Percentiles rank a stretch among this genome's conserved stretches.
Evolutionary conservation across 2,329 filamentous ascomycete species (phyloP).

Genomic region (Phoma sp.): DNA sequence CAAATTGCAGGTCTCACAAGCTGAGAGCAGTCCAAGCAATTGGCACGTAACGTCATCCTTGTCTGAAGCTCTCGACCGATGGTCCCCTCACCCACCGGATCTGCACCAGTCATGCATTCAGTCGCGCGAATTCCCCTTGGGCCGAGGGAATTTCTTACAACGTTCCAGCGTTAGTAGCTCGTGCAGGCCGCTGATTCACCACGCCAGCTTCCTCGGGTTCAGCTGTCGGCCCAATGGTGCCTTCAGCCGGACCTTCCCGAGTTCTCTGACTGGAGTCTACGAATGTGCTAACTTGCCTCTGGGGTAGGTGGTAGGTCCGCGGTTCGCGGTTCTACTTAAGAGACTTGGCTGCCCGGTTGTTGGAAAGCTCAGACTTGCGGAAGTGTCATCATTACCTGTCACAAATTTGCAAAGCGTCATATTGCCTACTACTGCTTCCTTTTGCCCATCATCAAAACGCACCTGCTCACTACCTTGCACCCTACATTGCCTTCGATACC

Average conservation of each 20-base stretch:
- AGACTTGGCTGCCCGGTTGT: slow-evolving; percentile 34
- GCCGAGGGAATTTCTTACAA: slow-evolving; percentile 35
- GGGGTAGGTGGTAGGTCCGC: slow-evolving; percentile 21
- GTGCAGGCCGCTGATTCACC: slow-evolving; percentile 22
- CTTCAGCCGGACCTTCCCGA: slow-evolving; percentile 43
- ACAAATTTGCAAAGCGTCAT: slow-evolving; percentile 3
- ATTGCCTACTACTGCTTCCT: neutral
- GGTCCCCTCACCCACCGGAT: slow-evolving; percentile 28
- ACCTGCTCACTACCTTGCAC: neutral
- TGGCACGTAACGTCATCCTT: slow-evolving; percentile 45
- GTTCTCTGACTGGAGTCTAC: slow-evolving; percentile 23
- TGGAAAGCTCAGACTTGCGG: slow-evolving; percentile 1
- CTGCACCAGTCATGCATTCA: slow-evolving; percentile 15
- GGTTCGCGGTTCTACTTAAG: slow-evolving; percentile 33
- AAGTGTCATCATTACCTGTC: slow-evolving; percentile 35
- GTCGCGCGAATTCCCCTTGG: slow-evolving; percentile 37
- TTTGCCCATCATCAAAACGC: neutral
- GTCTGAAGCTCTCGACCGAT: slow-evolving; percentile 27
- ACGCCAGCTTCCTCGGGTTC: slow-evolving; percentile 35
- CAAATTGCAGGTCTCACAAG: neutral
- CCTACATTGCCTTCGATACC: slow-evolving; percentile 11
- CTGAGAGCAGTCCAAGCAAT: slow-evolving; percentile 31
- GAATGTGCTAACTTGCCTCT: slow-evolving; percentile 23
- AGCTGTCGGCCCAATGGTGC: slow-evolving; percentile 45
- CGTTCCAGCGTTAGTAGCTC: slow-evolving; percentile 16